A percentile compares a stretch with the other conserved stretches of the same genome.
Evolutionary conservation across 108 stramenopile genomes (phyloP).

Genomic region (Cyclostephanos tholiformis): DNA sequence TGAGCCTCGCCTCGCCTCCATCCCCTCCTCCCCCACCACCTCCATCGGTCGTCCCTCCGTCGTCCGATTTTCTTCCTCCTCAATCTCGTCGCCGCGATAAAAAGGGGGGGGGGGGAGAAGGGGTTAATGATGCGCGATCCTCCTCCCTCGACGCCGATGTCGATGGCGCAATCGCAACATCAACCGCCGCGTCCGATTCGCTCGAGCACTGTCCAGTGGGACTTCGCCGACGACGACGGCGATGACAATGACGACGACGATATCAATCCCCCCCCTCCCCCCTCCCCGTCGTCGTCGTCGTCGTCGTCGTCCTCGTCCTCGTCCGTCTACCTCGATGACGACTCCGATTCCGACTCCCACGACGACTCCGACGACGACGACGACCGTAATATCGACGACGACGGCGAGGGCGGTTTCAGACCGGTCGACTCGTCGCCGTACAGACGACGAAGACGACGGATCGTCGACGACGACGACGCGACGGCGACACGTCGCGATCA

Average conservation of each 20-base stretch:
- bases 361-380: neutral
- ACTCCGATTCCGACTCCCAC: neutral
- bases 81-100: no score
- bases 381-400: neutral
- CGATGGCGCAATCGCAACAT: no score
- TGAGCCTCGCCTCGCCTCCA: no score
- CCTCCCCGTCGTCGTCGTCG: no score
- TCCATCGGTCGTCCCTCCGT: no score
- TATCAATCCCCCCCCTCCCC: no score
- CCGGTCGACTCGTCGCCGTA: neutral
- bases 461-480: neutral
- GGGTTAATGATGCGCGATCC: no score
- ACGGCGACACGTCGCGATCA: neutral
- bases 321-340: neutral
- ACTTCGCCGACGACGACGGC: neutral
- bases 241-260: no score
- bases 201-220: neutral
- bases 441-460: neutral
- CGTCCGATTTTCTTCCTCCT: no score
- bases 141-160: no score
- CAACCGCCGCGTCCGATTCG: neutral
- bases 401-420: neutral
- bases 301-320: neutral
- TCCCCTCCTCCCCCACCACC: no score
- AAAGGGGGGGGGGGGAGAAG: no score